These are phyloP conservation scores for Fraxinus baroniana DNA, from an alignment of 305 asterid species.

Conservation along the genomic window DNA sequence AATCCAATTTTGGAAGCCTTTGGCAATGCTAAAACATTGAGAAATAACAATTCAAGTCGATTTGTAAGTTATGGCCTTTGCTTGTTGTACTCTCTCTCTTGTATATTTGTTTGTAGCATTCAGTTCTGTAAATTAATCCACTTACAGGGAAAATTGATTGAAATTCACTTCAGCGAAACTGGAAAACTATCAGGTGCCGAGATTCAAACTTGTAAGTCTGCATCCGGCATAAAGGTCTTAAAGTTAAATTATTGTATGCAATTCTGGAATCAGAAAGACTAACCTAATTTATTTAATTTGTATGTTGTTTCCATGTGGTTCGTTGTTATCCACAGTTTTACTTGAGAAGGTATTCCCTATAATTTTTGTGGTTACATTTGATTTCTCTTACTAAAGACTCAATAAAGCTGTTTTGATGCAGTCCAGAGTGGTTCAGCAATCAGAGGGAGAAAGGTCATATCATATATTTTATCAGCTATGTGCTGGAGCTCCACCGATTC, in stretches of 20 bases:
- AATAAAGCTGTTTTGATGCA: conserved; percentile 44
- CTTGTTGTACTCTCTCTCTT: background rate
- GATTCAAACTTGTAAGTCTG: conserved; percentile 84
- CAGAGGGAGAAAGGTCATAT: conserved; percentile 94
- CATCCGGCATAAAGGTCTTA: conserved; percentile 23
- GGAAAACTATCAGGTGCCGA: conserved; percentile 97
- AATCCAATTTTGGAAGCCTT: conserved; percentile 97
- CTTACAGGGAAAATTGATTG: conserved; percentile 91
- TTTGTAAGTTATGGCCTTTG: conserved; percentile 50
- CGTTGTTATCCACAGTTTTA: conserved; percentile 55
- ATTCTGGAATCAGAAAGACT: conserved; percentile 14
- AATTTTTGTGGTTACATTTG: conserved; percentile 9
- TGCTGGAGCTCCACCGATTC: conserved; percentile 86
- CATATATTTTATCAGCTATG: conserved; percentile 97
- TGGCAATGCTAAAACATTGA: conserved; percentile 93
- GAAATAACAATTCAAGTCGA: conserved; percentile 98
- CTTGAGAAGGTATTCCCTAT: conserved; percentile 79
- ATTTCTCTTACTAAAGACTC: conserved; percentile 26
- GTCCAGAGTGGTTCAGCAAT: conserved; percentile 95
- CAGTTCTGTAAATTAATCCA: conserved; percentile 15
- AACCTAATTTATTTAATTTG: conserved; percentile 28
- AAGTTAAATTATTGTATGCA: conserved; percentile 11
- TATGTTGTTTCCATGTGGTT: conserved; percentile 28
- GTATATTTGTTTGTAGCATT: conserved; percentile 18
- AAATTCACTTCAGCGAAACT: conserved; percentile 95